phyloP scores from a whole-genome alignment of 768 basidiomycete species.

The Harrya chromipes region DNA sequence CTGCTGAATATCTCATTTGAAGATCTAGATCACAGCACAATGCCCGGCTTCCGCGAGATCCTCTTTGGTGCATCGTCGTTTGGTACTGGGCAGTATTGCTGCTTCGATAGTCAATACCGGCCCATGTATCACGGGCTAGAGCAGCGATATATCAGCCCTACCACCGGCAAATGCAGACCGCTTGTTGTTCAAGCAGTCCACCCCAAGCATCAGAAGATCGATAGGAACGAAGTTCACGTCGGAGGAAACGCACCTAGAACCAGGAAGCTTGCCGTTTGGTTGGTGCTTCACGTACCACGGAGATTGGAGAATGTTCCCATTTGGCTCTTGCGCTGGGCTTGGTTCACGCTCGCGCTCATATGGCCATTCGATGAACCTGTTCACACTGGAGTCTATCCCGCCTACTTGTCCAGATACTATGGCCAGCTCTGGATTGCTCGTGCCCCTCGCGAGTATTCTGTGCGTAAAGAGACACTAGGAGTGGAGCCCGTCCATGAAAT shows the following conservation, averaged over 20 bases:
- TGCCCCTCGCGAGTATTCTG: conserved; percentile 20
- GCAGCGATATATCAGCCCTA: conserved; percentile 24
- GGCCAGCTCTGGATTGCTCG: conserved; percentile 25
- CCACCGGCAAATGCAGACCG: conserved; percentile 21
- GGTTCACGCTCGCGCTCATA: conserved; percentile 16
- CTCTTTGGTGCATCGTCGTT: neutral
- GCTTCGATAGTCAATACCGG: conserved; percentile 19
- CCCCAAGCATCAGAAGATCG: neutral
- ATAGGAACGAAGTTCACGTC: neutral
- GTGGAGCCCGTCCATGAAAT: conserved; percentile 2
- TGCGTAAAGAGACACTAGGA: conserved; percentile 6
- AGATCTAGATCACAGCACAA: neutral
- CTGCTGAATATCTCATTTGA: neutral
- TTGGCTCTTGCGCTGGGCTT: conserved; percentile 18
- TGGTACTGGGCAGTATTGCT: neutral
- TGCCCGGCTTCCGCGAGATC: neutral
- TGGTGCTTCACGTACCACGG: conserved; percentile 1
- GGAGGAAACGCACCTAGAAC: neutral
- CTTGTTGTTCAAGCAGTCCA: conserved; percentile 25
- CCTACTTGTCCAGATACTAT: conserved; percentile 18
- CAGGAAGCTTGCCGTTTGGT: conserved; percentile 19
- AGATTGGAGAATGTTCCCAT: neutral
- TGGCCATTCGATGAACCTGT: conserved; percentile 10
- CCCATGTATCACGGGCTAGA: conserved; percentile 8
- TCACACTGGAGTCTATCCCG: conserved; percentile 8